Percentiles rank a stretch among this genome's conserved stretches.
Conservation (phyloP, 208 protist genomes). For the Acanthamoeba culbertsoni region DNA sequence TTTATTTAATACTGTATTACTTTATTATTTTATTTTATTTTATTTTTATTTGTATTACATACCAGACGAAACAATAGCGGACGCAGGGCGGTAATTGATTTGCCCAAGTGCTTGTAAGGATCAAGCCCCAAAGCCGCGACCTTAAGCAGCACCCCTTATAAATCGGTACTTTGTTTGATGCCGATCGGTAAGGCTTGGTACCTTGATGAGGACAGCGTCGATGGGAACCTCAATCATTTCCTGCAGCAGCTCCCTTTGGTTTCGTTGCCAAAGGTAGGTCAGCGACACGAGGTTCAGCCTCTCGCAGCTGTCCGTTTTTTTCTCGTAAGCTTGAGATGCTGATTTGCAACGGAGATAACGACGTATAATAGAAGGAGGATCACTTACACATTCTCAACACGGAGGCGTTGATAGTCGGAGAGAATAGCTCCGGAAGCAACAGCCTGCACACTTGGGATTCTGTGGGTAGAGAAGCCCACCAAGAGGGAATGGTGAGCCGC, state of each 20-base stretch:
- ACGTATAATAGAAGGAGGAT: background rate
- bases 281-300: slow-evolving; percentile 92
- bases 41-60: background rate
- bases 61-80: slow-evolving; percentile 73
- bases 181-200: slow-evolving; percentile 59
- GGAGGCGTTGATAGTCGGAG: slow-evolving; percentile 96
- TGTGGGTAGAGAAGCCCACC: background rate
- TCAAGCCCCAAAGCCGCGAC: slow-evolving; percentile 92
- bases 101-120: slow-evolving; percentile 89
- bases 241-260: slow-evolving; percentile 91
- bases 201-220: slow-evolving; percentile 94
- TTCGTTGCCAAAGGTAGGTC: slow-evolving; percentile 95
- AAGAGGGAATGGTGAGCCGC: background rate
- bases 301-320: slow-evolving; percentile 47
- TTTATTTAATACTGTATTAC: too few species aligned
- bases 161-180: background rate
- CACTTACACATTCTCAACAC: slow-evolving; percentile 95
- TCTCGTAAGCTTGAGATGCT: too few species aligned
- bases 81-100: slow-evolving; percentile 85
- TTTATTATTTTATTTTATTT: too few species aligned
- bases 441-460: slow-evolving; percentile 83
- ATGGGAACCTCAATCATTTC: slow-evolving; percentile 90
- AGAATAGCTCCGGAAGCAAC: slow-evolving; percentile 97
- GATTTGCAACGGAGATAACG: too few species aligned
- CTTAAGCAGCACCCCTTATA: background rate